Conservation (phyloP, 148 eudicot species). For the Vaccinium corymbosum region DNA sequence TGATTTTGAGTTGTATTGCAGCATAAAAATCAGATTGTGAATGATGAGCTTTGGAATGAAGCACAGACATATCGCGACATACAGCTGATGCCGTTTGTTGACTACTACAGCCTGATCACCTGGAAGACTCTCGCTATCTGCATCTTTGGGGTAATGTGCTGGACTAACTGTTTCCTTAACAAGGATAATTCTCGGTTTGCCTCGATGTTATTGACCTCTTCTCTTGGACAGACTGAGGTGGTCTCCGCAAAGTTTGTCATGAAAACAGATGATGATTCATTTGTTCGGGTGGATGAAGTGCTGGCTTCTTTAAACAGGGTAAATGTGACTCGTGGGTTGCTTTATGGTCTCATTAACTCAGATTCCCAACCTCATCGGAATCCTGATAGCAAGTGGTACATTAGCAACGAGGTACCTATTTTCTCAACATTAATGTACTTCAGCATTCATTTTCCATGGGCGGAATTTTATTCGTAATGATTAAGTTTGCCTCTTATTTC, state of each 20-base stretch:
- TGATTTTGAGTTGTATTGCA: slow-evolving; percentile 25
- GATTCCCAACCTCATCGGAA: slow-evolving; percentile 77
- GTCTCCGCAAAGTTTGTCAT: slow-evolving; percentile 78
- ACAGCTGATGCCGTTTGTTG: slow-evolving; percentile 93
- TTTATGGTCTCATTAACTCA: slow-evolving; percentile 90
- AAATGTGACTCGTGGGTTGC: slow-evolving; percentile 62
- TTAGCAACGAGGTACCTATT: slow-evolving; percentile 61
- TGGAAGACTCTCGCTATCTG: slow-evolving; percentile 97
- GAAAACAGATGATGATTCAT: slow-evolving; percentile 99
- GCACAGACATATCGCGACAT: slow-evolving; percentile 77
- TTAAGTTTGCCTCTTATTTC: neutral
- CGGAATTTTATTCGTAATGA: neutral
- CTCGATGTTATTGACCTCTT: slow-evolving; percentile 25
- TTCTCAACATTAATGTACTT: neutral
- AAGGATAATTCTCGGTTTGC: slow-evolving; percentile 7
- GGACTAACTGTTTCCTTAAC: slow-evolving; percentile 11
- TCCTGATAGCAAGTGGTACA: slow-evolving; percentile 96
- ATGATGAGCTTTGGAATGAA: slow-evolving; percentile 94
- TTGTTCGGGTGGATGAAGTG: slow-evolving; percentile 94
- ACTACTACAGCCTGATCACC: slow-evolving; percentile 88
- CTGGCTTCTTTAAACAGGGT: slow-evolving; percentile 56
- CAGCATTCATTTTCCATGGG: neutral
- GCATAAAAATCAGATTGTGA: slow-evolving; percentile 91
- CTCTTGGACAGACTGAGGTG: slow-evolving; percentile 68
- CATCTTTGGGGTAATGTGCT: slow-evolving; percentile 71